phyloP scores from a whole-genome alignment of 371 early-diverging fungal genomes.

The Mortierella sp. region DNA sequence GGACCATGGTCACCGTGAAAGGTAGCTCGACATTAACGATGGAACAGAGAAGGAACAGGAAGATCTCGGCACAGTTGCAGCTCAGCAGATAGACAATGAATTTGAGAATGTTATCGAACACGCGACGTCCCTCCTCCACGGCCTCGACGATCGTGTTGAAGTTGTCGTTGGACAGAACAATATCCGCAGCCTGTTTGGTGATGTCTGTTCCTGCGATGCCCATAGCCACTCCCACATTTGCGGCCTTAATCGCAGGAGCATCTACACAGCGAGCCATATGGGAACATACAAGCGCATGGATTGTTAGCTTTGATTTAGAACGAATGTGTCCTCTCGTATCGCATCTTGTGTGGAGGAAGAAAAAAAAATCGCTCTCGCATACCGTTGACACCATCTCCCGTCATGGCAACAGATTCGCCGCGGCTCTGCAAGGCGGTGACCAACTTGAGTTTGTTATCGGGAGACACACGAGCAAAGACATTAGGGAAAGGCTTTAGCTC shows the following conservation, averaged over 20 bases:
- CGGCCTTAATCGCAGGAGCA: slow-evolving; percentile 87
- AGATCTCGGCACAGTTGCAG: slow-evolving; percentile 85
- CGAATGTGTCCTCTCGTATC: no score
- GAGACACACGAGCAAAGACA: slow-evolving; percentile 78
- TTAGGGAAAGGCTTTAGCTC: slow-evolving; percentile 72
- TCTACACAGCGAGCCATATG: slow-evolving; percentile 57
- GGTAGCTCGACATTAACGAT: slow-evolving; percentile 62
- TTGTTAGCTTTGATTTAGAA: no score
- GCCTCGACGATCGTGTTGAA: slow-evolving; percentile 83
- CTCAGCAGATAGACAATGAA: slow-evolving; percentile 91
- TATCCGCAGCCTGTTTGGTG: slow-evolving; percentile 90
- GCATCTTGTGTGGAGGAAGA: no score
- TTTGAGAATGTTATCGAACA: slow-evolving; percentile 92
- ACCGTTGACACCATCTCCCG: slow-evolving; percentile 90
- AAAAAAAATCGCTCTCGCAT: not conserved
- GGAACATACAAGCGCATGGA: no score
- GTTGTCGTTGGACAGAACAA: slow-evolving; percentile 85
- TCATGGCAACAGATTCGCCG: slow-evolving; percentile 75
- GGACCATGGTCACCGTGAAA: slow-evolving; percentile 74
- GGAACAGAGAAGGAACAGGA: slow-evolving; percentile 70
- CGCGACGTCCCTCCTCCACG: slow-evolving; percentile 84
- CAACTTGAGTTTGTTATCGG: slow-evolving; percentile 97
- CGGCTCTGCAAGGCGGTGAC: slow-evolving; percentile 92
- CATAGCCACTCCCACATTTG: slow-evolving; percentile 94
- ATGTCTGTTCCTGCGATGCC: slow-evolving; percentile 91